Base-by-base conservation (phyloP, 2,329 filamentous ascomycete species). In the Calonectria hawksworthii region DNA sequence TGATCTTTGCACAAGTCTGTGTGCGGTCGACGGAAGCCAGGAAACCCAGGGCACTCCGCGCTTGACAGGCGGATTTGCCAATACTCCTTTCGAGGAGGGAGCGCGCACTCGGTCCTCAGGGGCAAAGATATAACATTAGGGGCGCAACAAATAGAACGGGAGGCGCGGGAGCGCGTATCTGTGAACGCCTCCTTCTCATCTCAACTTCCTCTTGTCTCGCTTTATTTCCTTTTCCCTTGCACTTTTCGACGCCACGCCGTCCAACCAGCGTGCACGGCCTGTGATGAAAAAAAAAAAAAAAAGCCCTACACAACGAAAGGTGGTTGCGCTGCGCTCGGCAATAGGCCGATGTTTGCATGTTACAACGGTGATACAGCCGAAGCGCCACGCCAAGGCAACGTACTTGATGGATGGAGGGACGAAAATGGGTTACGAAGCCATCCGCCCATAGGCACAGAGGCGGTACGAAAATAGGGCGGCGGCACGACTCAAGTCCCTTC, bases 401-500 rank as follows among this genome's bases (percentile, higher is more conserved):
- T 26, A 47, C 23, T 51, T 51, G 28, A 30, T 41, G 16, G 13
- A 21, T 21, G 66, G 10, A 38, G 30, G 32, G 32, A 50, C 50
- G 63, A 47, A 47, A 41, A 41, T 26, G 56, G 23, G 38, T 63
- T 36, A 41, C 56, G 56, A 41, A 41, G 36, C 34, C 56, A 16
- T 41, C 30, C 23, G 26, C 18, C 10, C 38, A 16, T 13, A 30
- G 18, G 36, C 61, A 30, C 14, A 54, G n/a, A 59, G 30, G 41
- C 41, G 41, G 52, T 68, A 67, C 44, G 44, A 50, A 59, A 66
- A 64, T 51, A 66, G 32, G 56, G 56, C 44, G 56, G 56, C 44
- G 54, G 51, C 23, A 21, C 65, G 70, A 68, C 64, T 75, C 73
- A 38, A 63, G 44, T 38, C 28, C 56, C 47, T 70, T 71, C 70